Base-by-base conservation (phyloP, 1,284 basidiomycete genomes). In the Malassezia furfur region DNA sequence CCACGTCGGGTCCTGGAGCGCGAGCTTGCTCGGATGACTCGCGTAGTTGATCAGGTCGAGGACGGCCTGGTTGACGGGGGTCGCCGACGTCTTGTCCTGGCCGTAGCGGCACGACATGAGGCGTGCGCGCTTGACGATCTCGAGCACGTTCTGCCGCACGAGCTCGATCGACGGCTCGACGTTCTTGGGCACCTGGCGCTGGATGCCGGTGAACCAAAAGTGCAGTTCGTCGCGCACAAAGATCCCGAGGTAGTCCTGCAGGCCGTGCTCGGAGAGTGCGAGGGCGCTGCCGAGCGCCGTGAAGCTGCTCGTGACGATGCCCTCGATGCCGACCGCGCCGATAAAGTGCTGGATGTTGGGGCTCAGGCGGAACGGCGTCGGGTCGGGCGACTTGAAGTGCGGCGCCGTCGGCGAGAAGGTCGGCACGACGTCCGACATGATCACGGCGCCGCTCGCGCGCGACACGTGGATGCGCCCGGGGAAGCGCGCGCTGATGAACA, bases 331-430 rank as follows among this genome's bases (percentile, higher is more conserved):
- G 48, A 89, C 82, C 1, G 87, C 85, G 0, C 88, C 90, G 48
- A 98, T 79, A 78, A 98, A 94, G 67, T 84, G 81, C 76, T 99
- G 96, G 78, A 99, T 84, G 75, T 96, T 96, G 2, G 91, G 91
- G 11, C 91, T 96, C 64, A 96, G 83, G 10, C 94, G 85, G 86
- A 99, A 99, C 0, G 94, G 93, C 11, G 96, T 90, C 2, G 84
- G 80, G 65, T 99, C 94, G 61, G 80, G 83, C 2, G 86, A 85
- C 30, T 81, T 81, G 70, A 90, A 86, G 37, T 87, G 76, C 0
- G 88, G 86, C 31, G 78, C 78, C 31, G 80, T 85, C 56, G 85
- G 81, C 37, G 65, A 67, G 57, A 74, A 69, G 1, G 67, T 67
- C 1, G 72, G 72, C 4, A 74, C 65, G 3, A 73, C 63, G 50